These are phyloP conservation scores for Russula sp. DNA, from an alignment of 768 basidiomycete species.

Conservation along the genomic window DNA sequence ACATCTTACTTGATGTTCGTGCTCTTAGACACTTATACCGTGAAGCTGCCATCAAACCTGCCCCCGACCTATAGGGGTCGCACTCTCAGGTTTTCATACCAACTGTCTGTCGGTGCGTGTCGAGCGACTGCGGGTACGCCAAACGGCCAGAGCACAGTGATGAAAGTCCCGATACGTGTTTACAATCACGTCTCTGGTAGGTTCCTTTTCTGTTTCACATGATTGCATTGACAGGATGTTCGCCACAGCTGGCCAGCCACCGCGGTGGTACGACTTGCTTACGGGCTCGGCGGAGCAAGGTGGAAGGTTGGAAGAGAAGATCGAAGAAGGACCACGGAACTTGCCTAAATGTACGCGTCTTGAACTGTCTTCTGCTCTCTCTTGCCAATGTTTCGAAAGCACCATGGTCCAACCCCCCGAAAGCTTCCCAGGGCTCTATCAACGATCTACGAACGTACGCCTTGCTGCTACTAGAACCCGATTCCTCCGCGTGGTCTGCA, in stretches of 20 bases:
- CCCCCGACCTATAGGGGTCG: conserved; percentile 91
- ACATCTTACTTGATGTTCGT: conserved; percentile 3
- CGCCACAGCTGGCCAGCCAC: conserved; percentile 12
- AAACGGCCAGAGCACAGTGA: conserved; percentile 60
- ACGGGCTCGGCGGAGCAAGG: conserved; percentile 7
- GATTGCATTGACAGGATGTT: background rate
- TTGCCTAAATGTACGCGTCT: conserved; percentile 9
- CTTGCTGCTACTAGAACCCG: conserved; percentile 14
- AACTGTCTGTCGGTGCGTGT: conserved; percentile 84
- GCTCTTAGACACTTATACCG: conserved; percentile 65
- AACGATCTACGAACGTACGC: conserved; percentile 17
- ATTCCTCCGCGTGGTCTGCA: conserved; percentile 4
- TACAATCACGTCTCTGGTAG: conserved; percentile 82
- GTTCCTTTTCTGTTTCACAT: background rate
- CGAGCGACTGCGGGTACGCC: conserved; percentile 40
- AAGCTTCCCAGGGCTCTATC: conserved; percentile 9
- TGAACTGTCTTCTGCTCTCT: background rate
- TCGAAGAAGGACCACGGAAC: conserved; percentile 9
- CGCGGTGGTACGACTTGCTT: conserved; percentile 9
- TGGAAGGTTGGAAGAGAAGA: conserved; percentile 15
- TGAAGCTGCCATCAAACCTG: conserved; percentile 66
- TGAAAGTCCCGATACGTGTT: conserved; percentile 87
- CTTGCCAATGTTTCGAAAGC: conserved; percentile 1
- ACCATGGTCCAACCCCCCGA: background rate
- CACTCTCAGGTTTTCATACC: conserved; percentile 78